Conservation (phyloP, 1,139 yeast genomes). For the Tardiomyces depauwii region DNA sequence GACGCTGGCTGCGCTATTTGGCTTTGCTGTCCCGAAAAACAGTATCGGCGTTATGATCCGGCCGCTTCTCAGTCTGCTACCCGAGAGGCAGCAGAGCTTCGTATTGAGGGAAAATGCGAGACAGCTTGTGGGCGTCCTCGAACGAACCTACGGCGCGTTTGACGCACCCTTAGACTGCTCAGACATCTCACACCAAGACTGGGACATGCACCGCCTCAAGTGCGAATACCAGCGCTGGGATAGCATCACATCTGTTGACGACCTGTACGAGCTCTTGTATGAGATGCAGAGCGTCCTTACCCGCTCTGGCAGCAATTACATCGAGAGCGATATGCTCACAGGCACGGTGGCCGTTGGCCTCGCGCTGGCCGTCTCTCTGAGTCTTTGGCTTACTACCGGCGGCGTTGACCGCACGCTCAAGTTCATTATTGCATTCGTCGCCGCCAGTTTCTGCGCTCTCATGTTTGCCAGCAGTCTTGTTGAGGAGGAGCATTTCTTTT, state of each 20-base stretch:
- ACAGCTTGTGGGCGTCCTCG: slow-evolving; percentile 34
- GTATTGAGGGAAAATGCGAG: slow-evolving; percentile 48
- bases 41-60: slow-evolving; percentile 64
- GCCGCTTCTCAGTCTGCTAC: slow-evolving; percentile 46
- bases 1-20: slow-evolving; percentile 59
- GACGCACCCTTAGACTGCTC: neutral
- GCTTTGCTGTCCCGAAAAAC: slow-evolving; percentile 78
- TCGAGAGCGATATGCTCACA: slow-evolving; percentile 35
- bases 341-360: slow-evolving; percentile 33
- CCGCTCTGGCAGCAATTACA: slow-evolving; percentile 64
- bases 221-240: neutral
- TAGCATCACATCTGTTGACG: neutral
- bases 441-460: slow-evolving; percentile 42
- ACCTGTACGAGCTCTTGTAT: slow-evolving; percentile 31
- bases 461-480: slow-evolving; percentile 85
- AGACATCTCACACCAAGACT: neutral
- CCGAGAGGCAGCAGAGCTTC: slow-evolving; percentile 25
- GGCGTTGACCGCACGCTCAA: neutral
- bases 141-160: neutral
- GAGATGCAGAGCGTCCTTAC: slow-evolving; percentile 46
- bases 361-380: slow-evolving; percentile 24
- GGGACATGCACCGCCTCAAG: neutral
- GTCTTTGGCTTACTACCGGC: slow-evolving; percentile 9
- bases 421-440: slow-evolving; percentile 18
- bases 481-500: slow-evolving; percentile 94